Evolutionary conservation across 352 stramenopile species (phyloP).

Genomic region (Phytophthora boehmeriae): DNA sequence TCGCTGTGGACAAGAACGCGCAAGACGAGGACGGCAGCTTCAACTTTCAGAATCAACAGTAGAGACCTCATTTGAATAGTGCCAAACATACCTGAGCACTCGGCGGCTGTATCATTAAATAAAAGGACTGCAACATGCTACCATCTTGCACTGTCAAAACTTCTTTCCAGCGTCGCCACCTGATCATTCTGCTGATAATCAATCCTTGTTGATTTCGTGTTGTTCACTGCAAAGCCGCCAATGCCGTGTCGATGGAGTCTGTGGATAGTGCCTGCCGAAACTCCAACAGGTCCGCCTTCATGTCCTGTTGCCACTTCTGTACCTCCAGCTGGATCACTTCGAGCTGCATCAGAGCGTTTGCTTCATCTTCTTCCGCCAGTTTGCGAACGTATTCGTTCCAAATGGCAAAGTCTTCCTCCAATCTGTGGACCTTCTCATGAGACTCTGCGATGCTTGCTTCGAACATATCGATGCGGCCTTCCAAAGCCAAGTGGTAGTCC

Average conservation of each 20-base stretch:
- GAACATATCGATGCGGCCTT: conserved; percentile 60
- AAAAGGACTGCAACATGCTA: conserved; percentile 24
- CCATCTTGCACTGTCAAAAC: conserved; percentile 16
- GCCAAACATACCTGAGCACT: conserved; percentile 10
- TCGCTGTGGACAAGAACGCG: conserved; percentile 82
- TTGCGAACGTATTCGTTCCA: conserved; percentile 80
- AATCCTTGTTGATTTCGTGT: conserved; percentile 25
- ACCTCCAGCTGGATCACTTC: conserved; percentile 73
- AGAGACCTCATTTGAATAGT: conserved; percentile 12
- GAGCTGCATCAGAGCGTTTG: conserved; percentile 59
- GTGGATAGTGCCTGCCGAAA: conserved; percentile 63
- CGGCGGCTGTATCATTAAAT: conserved; percentile 36
- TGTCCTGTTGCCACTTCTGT: conserved; percentile 74
- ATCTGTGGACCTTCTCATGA: conserved; percentile 61
- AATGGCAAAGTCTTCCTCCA: conserved; percentile 71
- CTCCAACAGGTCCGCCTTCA: conserved; percentile 69
- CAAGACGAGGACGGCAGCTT: conserved; percentile 73
- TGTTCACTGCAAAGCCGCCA: conserved; percentile 48
- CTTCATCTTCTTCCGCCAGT: conserved; percentile 73
- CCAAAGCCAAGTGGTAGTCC: conserved; percentile 67
- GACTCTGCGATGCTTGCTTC: conserved; percentile 72
- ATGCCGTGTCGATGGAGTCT: conserved; percentile 55
- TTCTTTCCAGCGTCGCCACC: conserved; percentile 4
- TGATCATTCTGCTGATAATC: conserved; percentile 5
- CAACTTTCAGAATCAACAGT: conserved; percentile 36